A percentile compares a stretch with the other conserved stretches of the same genome.
Evolutionary conservation across 2,329 filamentous ascomycete species (phyloP).

Genomic region (Epichloe gansuensis): DNA sequence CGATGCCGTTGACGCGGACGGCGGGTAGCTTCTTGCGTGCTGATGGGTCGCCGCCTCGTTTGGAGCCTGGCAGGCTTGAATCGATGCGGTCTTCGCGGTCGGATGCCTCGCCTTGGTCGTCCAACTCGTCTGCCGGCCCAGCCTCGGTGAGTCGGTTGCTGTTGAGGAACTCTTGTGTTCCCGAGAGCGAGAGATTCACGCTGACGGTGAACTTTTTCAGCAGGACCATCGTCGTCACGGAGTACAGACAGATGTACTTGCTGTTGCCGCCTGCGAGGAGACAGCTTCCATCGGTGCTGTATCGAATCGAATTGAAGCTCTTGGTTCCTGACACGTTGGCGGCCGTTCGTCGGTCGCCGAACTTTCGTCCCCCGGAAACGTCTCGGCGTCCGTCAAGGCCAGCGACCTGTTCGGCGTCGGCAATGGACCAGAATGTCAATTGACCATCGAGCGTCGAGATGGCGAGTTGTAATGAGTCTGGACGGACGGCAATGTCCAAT

Average conservation of each 20-base stretch:
- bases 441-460: constrained; percentile 90
- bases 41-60: constrained; percentile 71
- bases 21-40: constrained; percentile 64
- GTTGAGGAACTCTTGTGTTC: constrained; percentile 94
- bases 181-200: constrained; percentile 87
- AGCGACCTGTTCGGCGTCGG: constrained; percentile 73
- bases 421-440: constrained; percentile 86
- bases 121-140: constrained; percentile 71
- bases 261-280: constrained; percentile 86
- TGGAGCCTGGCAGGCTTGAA: constrained; percentile 67
- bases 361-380: constrained; percentile 85
- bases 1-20: constrained; percentile 70
- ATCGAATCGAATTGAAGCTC: constrained; percentile 74
- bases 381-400: constrained; percentile 84
- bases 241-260: constrained; percentile 97
- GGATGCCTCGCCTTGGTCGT: constrained; percentile 76
- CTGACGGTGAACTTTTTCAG: constrained; percentile 94
- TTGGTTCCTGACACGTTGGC: constrained; percentile 87
- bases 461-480: constrained; percentile 82
- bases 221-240: constrained; percentile 81
- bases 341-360: constrained; percentile 77
- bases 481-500: constrained; percentile 71
- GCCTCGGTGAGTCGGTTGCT: constrained; percentile 85
- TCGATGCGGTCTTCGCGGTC: constrained; percentile 80
- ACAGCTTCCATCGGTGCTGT: constrained; percentile 86